phyloP scores from a whole-genome alignment of 768 basidiomycete species.

The Phanerodontia chrysosporium region DNA sequence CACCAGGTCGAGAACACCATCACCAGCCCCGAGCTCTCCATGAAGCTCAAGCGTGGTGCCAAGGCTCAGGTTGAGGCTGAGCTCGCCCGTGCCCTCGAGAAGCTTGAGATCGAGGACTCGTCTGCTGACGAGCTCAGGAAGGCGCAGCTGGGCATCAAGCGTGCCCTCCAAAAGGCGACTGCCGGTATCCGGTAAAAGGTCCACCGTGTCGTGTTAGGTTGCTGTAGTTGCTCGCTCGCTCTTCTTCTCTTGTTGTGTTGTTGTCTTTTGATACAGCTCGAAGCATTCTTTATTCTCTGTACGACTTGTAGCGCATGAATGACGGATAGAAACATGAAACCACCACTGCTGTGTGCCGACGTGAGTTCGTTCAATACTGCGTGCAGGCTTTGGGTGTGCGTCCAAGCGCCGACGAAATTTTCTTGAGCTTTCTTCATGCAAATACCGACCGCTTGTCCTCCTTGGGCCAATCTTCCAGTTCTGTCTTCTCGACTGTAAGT shows the following conservation, averaged over 20 bases:
- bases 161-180: conserved; percentile 96
- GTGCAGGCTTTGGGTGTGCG: no score
- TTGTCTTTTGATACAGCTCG: conserved; percentile 5
- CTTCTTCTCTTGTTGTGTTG: conserved; percentile 9
- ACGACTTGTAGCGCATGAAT: conserved; percentile 1
- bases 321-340: conserved; percentile 1
- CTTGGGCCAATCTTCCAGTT: no score
- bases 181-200: conserved; percentile 70
- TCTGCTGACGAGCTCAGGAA: conserved; percentile 93
- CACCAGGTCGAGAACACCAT: conserved; percentile 96
- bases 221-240: conserved; percentile 10
- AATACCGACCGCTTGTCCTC: no score
- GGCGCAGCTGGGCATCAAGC: conserved; percentile 92
- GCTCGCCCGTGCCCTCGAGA: conserved; percentile 96
- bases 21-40: conserved; percentile 92
- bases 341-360: background rate
- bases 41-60: conserved; percentile 98
- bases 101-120: conserved; percentile 96
- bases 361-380: background rate
- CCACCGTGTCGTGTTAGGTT: background rate
- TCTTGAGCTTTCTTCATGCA: no score
- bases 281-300: conserved; percentile 5
- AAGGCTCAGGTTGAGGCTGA: conserved; percentile 94
- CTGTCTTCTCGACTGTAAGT: no score
- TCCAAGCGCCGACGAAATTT: no score